phyloP scores from a whole-genome alignment of 306 rosid species.

The Albizia julibrissin region DNA sequence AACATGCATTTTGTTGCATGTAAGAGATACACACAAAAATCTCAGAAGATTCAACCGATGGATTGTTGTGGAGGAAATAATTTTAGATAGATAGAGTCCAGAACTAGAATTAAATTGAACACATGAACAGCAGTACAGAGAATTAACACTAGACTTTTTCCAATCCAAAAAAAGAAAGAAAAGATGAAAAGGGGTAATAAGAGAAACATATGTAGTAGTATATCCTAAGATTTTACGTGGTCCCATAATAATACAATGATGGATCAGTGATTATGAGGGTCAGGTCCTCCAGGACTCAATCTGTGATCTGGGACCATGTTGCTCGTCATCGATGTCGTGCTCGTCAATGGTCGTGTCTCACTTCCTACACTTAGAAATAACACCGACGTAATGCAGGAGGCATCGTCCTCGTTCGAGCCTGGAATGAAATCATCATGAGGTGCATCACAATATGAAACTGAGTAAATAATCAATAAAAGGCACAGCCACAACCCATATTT shows the following conservation, averaged over 20 bases:
- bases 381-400: background rate
- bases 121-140: background rate
- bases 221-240: too few species aligned
- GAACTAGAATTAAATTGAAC: background rate
- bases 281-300: constrained; percentile 11
- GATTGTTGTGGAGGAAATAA: background rate
- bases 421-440: too few species aligned
- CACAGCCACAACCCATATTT: too few species aligned
- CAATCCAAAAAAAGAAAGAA: background rate
- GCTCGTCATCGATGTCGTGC: background rate
- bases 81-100: background rate
- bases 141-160: background rate
- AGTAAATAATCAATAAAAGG: too few species aligned
- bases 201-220: background rate
- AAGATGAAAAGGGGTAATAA: background rate
- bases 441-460: too few species aligned
- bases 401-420: too few species aligned
- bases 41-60: background rate
- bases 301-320: background rate
- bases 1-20: background rate
- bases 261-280: constrained; percentile 4
- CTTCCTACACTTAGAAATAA: constrained; percentile 26
- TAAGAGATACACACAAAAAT: background rate
- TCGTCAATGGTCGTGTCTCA: constrained; percentile 38
- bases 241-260: background rate